Percentiles rank a stretch among this genome's conserved stretches.
phyloP scores from a whole-genome alignment of 805 yeast genomes.

The Peterozyma xylosa region DNA sequence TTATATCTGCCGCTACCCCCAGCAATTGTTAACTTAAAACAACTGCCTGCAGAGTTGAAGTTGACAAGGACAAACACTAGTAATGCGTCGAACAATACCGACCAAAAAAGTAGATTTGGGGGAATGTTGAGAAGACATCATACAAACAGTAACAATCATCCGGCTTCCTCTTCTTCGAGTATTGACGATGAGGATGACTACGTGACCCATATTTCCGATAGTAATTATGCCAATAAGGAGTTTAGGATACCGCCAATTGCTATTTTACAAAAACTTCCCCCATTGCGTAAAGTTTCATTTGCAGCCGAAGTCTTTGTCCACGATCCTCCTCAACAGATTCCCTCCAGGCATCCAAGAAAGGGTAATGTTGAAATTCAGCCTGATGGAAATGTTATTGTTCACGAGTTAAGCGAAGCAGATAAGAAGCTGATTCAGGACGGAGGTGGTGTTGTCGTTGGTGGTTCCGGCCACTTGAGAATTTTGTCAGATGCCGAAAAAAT shows the following conservation, averaged over 20 bases:
- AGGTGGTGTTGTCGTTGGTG: conserved; percentile 74
- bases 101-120: neutral
- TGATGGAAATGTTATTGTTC: conserved; percentile 26
- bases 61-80: conserved; percentile 1
- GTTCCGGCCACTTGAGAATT: conserved; percentile 57
- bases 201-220: conserved; percentile 6
- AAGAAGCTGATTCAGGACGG: conserved; percentile 27
- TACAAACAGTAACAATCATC: neutral
- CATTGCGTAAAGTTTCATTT: conserved; percentile 63
- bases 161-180: neutral
- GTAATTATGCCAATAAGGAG: conserved; percentile 7
- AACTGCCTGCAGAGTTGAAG: conserved; percentile 1
- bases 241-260: conserved; percentile 19
- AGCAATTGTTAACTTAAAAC: conserved; percentile 25
- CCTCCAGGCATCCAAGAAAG: conserved; percentile 71
- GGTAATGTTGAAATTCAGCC: conserved; percentile 54
- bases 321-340: conserved; percentile 94
- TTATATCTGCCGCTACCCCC: conserved; percentile 37
- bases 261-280: conserved; percentile 18
- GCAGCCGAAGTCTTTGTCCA: conserved; percentile 62
- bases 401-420: conserved; percentile 23
- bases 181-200: conserved; percentile 7
- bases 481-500: conserved; percentile 10
- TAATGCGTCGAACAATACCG: conserved; percentile 8
- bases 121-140: conserved; percentile 1